phyloP scores from a whole-genome alignment of 306 rosid genomes.

The Urtica urens region DNA sequence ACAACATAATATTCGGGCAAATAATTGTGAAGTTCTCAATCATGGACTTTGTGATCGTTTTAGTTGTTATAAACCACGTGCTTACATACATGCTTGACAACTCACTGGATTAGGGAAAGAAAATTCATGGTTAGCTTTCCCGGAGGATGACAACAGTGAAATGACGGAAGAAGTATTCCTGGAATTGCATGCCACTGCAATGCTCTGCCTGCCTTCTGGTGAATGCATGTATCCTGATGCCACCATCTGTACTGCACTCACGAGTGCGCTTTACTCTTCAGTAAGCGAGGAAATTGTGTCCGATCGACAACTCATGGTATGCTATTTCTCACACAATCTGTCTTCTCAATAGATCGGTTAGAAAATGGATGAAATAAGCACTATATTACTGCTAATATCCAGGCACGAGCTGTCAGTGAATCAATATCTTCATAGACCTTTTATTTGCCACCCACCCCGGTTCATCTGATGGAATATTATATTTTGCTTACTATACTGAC shows the following conservation, averaged over 20 bases:
- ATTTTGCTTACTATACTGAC: slow-evolving; percentile 15
- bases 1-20: not conserved
- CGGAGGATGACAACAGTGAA: slow-evolving; percentile 31
- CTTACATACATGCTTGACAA: not conserved
- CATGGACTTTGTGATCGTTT: not conserved
- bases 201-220: slow-evolving; percentile 92
- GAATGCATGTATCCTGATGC: slow-evolving; percentile 89
- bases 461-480: slow-evolving; percentile 8
- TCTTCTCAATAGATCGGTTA: not conserved
- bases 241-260: slow-evolving; percentile 67
- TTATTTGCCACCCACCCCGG: slow-evolving; percentile 6
- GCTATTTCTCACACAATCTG: slow-evolving; percentile 1
- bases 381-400: not conserved
- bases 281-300: slow-evolving; percentile 56
- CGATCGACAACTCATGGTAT: slow-evolving; percentile 60
- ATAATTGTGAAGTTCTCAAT: not conserved
- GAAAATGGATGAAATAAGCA: not conserved
- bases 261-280: slow-evolving; percentile 72
- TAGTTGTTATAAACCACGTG: not conserved
- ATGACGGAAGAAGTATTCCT: slow-evolving; percentile 55
- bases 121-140: slow-evolving; percentile 56
- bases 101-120: slow-evolving; percentile 48
- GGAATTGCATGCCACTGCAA: slow-evolving; percentile 81
- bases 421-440: too few species aligned
- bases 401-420: not conserved